phyloP scores from a whole-genome alignment of 2,329 filamentous ascomycete genomes.

The Didymella glomerata region DNA sequence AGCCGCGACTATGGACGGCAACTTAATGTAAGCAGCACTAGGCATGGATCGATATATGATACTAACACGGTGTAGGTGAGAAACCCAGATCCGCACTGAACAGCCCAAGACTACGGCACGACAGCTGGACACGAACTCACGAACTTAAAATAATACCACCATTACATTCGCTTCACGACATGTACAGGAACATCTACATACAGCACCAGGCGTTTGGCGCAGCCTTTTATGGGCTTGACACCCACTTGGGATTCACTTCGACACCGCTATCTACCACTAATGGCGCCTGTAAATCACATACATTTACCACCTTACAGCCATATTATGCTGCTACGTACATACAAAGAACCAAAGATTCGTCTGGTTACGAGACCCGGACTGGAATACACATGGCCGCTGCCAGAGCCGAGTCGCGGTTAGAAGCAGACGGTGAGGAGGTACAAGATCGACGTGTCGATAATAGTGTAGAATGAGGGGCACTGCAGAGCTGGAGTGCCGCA shows the following conservation, averaged over 20 bases:
- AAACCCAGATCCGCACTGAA: constrained; percentile 44
- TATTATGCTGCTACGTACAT: constrained; percentile 24
- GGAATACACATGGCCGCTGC: constrained; percentile 17
- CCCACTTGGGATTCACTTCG: constrained; percentile 6
- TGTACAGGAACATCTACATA: constrained; percentile 9
- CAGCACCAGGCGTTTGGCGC: constrained; percentile 18
- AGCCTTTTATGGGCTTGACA: not conserved
- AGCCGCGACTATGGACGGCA: constrained; percentile 59
- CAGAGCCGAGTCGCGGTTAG: constrained; percentile 16
- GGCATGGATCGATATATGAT: not conserved
- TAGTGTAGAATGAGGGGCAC: constrained; percentile 1
- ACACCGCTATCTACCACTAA: constrained; percentile 10
- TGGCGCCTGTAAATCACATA: constrained; percentile 15
- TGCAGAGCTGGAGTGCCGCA: constrained; percentile 9
- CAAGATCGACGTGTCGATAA: not conserved
- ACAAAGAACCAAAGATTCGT: constrained; percentile 10
- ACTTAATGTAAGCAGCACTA: constrained; percentile 50
- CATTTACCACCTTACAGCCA: constrained; percentile 9
- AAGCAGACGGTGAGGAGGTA: not conserved
- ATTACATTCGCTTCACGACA: constrained; percentile 7
- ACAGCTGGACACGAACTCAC: constrained; percentile 12
- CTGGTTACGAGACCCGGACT: constrained; percentile 5
- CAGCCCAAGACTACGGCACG: not conserved
- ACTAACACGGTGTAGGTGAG: constrained; percentile 38
- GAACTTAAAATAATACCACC: constrained; percentile 5